Percentiles rank a stretch among this genome's conserved stretches.
phyloP scores from a whole-genome alignment of 2,329 filamentous ascomycete genomes.

The Zymoseptoria tritici region DNA sequence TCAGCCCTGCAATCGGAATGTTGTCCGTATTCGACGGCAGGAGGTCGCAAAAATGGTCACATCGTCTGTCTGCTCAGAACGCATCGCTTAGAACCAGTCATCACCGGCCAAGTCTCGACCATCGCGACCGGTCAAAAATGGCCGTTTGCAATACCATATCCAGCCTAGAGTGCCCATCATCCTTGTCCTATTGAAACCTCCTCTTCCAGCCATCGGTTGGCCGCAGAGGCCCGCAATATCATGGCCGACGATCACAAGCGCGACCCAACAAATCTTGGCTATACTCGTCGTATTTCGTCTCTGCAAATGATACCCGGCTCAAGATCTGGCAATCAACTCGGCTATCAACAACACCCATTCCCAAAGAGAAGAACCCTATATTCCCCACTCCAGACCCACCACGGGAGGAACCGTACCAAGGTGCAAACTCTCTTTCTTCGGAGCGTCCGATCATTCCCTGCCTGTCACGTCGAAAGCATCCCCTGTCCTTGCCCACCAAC shows the following conservation, averaged over 20 bases:
- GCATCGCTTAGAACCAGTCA: background rate
- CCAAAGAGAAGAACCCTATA: background rate
- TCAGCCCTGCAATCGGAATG: background rate
- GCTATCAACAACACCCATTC: too few relatives aligned
- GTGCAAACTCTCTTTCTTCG: background rate
- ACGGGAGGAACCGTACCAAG: background rate
- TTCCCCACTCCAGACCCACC: background rate
- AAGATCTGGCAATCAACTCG: background rate
- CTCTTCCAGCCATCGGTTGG: background rate
- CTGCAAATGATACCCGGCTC: background rate
- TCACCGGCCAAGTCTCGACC: background rate
- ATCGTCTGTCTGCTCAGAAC: background rate
- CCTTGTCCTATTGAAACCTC: background rate
- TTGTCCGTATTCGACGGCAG: background rate
- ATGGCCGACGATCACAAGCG: background rate
- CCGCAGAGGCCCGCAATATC: background rate
- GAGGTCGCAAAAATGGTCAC: background rate
- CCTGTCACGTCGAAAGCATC: background rate
- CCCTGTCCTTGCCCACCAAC: background rate
- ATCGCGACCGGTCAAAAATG: background rate
- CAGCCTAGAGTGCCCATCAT: background rate
- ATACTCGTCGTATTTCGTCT: background rate
- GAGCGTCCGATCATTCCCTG: background rate
- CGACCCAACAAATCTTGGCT: background rate
- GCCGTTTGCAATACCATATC: background rate